Percentiles rank a stretch among this genome's conserved stretches.
phyloP scores from a whole-genome alignment of 805 yeast species.

The Candida multigemmis region DNA sequence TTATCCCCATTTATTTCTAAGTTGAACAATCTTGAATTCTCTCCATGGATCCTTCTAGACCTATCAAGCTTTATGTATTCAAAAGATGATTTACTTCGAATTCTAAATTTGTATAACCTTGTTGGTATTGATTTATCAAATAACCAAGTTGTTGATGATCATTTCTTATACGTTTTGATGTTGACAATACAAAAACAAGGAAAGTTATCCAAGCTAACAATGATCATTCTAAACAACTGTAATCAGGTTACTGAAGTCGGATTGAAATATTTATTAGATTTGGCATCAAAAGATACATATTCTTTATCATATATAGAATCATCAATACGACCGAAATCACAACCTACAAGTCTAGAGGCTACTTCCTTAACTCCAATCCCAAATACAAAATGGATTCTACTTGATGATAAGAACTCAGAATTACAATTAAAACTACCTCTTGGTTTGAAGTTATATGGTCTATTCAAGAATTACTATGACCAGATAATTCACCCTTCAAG shows the following conservation, averaged over 20 bases:
- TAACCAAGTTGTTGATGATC: conserved; percentile 18
- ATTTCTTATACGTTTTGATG: conserved; percentile 14
- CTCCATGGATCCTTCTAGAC: conserved; percentile 16
- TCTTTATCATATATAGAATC: conserved; percentile 6
- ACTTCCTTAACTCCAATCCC: conserved; percentile 7
- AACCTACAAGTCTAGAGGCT: conserved; percentile 1
- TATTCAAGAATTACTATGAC: conserved; percentile 8
- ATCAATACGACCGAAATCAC: conserved; percentile 1
- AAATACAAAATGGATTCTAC: conserved; percentile 15
- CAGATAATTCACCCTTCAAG: conserved; percentile 3
- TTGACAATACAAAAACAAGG: conserved; percentile 8
- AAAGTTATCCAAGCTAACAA: conserved; percentile 9
- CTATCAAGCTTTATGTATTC: conserved; percentile 8
- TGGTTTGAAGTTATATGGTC: conserved; percentile 12
- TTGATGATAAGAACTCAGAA: conserved; percentile 5
- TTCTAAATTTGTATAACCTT: conserved; percentile 18
- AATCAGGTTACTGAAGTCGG: conserved; percentile 6
- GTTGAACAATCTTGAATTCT: conserved; percentile 8
- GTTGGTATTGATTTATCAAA: conserved; percentile 23
- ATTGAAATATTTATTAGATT: conserved; percentile 5
- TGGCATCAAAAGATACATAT: background rate
- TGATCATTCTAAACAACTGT: conserved; percentile 16
- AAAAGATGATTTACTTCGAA: conserved; percentile 3
- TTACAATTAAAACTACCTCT: conserved; percentile 12
- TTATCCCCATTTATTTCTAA: conserved; percentile 11